Percentiles rank a stretch among this genome's conserved stretches.
These are phyloP conservation scores for Fusarium equiseti DNA, from an alignment of 2,329 filamentous ascomycete species.

Conservation along the genomic window DNA sequence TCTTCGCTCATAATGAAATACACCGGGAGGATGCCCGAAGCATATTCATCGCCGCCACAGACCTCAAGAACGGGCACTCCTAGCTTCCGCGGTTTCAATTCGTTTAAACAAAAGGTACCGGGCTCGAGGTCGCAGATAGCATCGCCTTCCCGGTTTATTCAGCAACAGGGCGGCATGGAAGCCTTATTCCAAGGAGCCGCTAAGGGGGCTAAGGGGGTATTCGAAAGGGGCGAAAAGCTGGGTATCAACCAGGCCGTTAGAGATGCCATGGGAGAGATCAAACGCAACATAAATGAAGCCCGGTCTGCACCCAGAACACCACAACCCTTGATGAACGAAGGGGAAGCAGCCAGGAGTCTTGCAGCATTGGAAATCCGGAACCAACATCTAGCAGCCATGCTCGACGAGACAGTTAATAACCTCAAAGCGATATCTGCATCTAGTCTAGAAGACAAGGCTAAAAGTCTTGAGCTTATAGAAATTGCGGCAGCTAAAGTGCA, in stretches of 20 bases:
- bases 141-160: conserved; percentile 64
- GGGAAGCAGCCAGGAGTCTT: conserved; percentile 54
- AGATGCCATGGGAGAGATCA: conserved; percentile 84
- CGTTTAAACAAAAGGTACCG: conserved; percentile 57
- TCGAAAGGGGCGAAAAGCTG: conserved; percentile 79
- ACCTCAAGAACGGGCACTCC: conserved; percentile 51
- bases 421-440: conserved; percentile 71
- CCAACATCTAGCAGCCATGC: conserved; percentile 73
- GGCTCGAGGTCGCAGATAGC: conserved; percentile 60
- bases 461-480: conserved; percentile 67
- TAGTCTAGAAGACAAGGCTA: conserved; percentile 61
- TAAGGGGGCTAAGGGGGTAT: conserved; percentile 79
- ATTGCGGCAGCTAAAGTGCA: conserved; percentile 72
- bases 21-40: conserved; percentile 66
- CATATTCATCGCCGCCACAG: conserved; percentile 43
- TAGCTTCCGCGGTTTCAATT: conserved; percentile 50
- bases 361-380: conserved; percentile 73
- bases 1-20: conserved; percentile 77
- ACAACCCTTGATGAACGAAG: conserved; percentile 53
- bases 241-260: conserved; percentile 84
- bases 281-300: conserved; percentile 77
- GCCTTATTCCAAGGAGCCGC: conserved; percentile 81
- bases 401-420: conserved; percentile 73
- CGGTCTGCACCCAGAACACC: conserved; percentile 57
- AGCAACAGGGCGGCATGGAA: conserved; percentile 73